Base-by-base conservation (phyloP, 495 filamentous ascomycete species). In the Daldinia loculata region DNA sequence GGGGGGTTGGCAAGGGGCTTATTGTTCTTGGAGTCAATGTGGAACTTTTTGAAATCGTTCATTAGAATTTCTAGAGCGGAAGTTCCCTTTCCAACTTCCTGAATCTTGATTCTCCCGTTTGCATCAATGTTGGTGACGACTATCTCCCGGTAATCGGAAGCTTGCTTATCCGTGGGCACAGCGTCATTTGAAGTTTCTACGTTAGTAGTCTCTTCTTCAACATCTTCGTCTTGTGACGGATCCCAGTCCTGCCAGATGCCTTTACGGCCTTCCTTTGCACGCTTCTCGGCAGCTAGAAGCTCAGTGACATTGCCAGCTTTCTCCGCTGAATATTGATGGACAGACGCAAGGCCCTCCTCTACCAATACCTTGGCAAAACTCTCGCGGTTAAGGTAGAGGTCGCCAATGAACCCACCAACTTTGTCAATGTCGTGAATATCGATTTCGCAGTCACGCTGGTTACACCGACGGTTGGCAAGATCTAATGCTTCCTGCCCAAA, bases 401-500 rank as follows among this genome's bases (percentile, higher is more conserved):
- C 92, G 53, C 96, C 96, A 70, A 99, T 97, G 84, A 99, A 99
- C 61, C 95, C 96, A 71, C 96, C 96, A 34, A 93, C 89, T 83
- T 97, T 97, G 82, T 99, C 96, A 59, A 92, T 92, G 75, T 93
- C 94, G 80, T 97, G 91, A 9, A 99, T 89, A 66, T 98, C 93
- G 65, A 99, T 93, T 81, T 98, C 95, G 45, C 97, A 94, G 75
- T 99, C 96, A 51, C 96, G 89, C 84, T 99, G 96, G 83, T 94
- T 90, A 80, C 90, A 92, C 43, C 93, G 90, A 59, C 87, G 90
- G 78, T 92, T 93, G 27, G 93, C 93, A 70, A 97, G 88, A 32
- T 98, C 94, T 56, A 96, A 88, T 1, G 95, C 95, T 81, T 99
- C 96, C 74, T 95, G 90, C 11, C 96, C 96, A 69, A 96, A 98